These are phyloP conservation scores for Irineochytrium annulatum DNA, from an alignment of 192 early-diverging fungal genomes.

Conservation along the genomic window DNA sequence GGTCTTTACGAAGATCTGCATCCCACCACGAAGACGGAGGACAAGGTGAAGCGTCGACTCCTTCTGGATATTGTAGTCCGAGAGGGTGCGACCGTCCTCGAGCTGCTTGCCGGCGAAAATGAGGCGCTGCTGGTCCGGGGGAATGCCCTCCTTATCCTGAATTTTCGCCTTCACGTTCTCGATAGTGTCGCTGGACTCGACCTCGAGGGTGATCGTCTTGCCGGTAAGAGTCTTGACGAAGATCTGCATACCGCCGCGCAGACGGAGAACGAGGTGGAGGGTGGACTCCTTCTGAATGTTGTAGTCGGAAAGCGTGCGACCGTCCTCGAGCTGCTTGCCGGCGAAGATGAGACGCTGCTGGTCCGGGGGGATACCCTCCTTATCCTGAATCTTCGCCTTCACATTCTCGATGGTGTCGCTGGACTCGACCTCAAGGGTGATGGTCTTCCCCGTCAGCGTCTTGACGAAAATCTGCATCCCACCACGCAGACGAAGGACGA, in stretches of 20 bases:
- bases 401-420: constrained; percentile 77
- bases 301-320: constrained; percentile 67
- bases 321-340: constrained; percentile 76
- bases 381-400: constrained; percentile 77
- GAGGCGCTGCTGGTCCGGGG: constrained; percentile 73
- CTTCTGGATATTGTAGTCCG: constrained; percentile 72
- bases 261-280: constrained; percentile 66
- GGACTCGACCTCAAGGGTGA: constrained; percentile 73
- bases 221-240: constrained; percentile 57
- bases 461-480: constrained; percentile 33
- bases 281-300: constrained; percentile 74
- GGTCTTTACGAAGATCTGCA: constrained; percentile 36
- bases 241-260: constrained; percentile 46
- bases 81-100: constrained; percentile 68
- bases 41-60: constrained; percentile 68
- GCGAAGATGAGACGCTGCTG: constrained; percentile 79
- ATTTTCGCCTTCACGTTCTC: constrained; percentile 78
- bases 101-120: constrained; percentile 80
- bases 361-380: constrained; percentile 74
- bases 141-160: constrained; percentile 77
- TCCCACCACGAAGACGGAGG: constrained; percentile 56
- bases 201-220: constrained; percentile 73
- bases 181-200: constrained; percentile 73
- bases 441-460: constrained; percentile 71
- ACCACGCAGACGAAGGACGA: constrained; percentile 65